Base-by-base conservation (phyloP, 1,284 basidiomycete species). In the Puccinia triticina region DNA sequence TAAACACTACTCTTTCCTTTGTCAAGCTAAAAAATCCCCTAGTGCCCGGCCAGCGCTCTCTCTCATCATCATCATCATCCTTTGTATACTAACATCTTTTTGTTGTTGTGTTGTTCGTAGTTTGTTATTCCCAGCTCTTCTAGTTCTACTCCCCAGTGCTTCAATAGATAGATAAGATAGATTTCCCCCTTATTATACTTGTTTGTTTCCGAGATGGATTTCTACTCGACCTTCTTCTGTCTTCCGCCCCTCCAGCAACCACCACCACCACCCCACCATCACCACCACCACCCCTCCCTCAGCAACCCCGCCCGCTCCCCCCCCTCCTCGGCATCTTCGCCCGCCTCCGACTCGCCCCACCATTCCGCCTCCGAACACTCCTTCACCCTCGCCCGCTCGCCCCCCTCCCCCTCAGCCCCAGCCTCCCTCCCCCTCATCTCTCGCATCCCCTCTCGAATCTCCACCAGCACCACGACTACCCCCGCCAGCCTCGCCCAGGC, bases 141-240 rank as follows among this genome's bases (percentile, higher is more conserved):
- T n/a, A n/a, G n/a, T n/a, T n/a, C n/a, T n/a, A n/a, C n/a, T n/a
- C n/a, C n/a, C n/a, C n/a, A n/a, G n/a, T n/a, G n/a, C n/a, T n/a
- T n/a, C n/a, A n/a, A n/a, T n/a, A n/a, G n/a, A n/a, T n/a, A n/a
- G n/a, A n/a, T n/a, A n/a, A n/a, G n/a, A n/a, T n/a, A n/a, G n/a
- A n/a, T n/a, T n/a, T n/a, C n/a, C n/a, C n/a, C n/a, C n/a, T n/a
- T n/a, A n/a, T n/a, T n/a, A n/a, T n/a, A n/a, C n/a, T n/a, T n/a
- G n/a, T 72, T 72, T 72, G 69, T 72, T 72, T 72, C 77, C 57
- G 61, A 67, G 48, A 78, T 78, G 77, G 77, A 78, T 69, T 78
- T 78, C 77, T 78, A 78, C 40, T 78, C 77, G 4, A 67, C 77
- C 46, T 78, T 69, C 66, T 34, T 78, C 40, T 53, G 61, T 69